A percentile compares a stretch with the other conserved stretches of the same genome.
These are phyloP conservation scores for Penicillium cinerascens DNA, from an alignment of 495 filamentous ascomycete genomes.

Conservation along the genomic window DNA sequence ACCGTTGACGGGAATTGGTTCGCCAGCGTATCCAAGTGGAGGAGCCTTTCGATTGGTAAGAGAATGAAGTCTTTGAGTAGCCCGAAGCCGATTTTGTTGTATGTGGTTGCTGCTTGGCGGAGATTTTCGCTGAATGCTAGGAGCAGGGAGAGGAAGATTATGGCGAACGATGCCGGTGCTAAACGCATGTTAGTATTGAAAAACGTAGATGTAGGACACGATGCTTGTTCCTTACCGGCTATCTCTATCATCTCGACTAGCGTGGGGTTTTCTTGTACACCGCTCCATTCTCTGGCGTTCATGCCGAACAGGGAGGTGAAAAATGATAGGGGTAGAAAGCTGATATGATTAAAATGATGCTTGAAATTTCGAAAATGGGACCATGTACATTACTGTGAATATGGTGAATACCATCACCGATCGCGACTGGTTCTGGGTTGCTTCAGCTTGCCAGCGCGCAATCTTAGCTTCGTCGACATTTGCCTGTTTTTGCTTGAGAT, in stretches of 20 bases:
- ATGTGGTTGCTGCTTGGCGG: slow-evolving; percentile 26
- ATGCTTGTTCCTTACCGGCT: slow-evolving; percentile 20
- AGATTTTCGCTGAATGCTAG: slow-evolving; percentile 42
- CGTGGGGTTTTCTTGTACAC: slow-evolving; percentile 27
- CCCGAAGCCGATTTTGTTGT: slow-evolving; percentile 25
- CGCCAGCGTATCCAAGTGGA: slow-evolving; percentile 14
- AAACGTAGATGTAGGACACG: neutral
- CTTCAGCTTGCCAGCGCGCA: slow-evolving; percentile 60
- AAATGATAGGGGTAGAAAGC: slow-evolving; percentile 62
- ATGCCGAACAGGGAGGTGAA: slow-evolving; percentile 66
- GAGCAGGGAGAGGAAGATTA: slow-evolving; percentile 41
- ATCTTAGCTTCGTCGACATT: slow-evolving; percentile 66
- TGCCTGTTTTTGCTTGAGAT: slow-evolving; percentile 66
- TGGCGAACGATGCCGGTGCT: slow-evolving; percentile 38
- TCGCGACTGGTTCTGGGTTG: slow-evolving; percentile 59
- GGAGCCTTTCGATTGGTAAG: slow-evolving; percentile 9
- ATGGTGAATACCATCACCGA: slow-evolving; percentile 69
- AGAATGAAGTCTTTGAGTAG: slow-evolving; percentile 27
- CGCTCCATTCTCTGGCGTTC: slow-evolving; percentile 63
- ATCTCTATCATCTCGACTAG: slow-evolving; percentile 35
- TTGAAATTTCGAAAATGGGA: slow-evolving; percentile 27
- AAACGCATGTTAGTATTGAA: slow-evolving; percentile 6
- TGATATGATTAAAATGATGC: slow-evolving; percentile 17
- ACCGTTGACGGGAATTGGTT: slow-evolving; percentile 10
- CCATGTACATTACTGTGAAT: slow-evolving; percentile 61